Conservation (phyloP, 2,329 filamentous ascomycete genomes). For the Fusarium irregulare region DNA sequence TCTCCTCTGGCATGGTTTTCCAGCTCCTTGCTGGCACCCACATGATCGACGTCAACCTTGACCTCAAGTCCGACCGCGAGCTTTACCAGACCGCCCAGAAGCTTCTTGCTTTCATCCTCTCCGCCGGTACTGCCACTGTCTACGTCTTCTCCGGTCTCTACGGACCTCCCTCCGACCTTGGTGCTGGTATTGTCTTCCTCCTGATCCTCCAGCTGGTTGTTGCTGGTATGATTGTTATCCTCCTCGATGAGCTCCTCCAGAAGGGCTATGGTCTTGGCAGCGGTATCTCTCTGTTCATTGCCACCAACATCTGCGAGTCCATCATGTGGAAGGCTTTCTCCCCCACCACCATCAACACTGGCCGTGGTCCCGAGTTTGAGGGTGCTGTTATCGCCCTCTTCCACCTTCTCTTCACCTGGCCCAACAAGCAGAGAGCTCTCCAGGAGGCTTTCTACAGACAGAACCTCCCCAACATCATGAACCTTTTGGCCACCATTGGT, state of each 20-base stretch:
- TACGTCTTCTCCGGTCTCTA: conserved; percentile 99
- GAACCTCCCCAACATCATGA: conserved; percentile 99
- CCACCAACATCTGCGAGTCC: conserved; percentile 99
- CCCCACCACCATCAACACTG: conserved; percentile 98
- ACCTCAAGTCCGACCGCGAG: conserved; percentile 99
- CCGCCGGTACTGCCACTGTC: conserved; percentile 96
- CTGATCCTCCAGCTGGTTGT: conserved; percentile 98
- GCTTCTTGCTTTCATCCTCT: conserved; percentile 96
- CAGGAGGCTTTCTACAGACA: conserved; percentile 99
- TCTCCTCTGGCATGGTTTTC: conserved; percentile 99
- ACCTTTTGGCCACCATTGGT: conserved; percentile 89
- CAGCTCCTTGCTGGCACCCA: conserved; percentile 99
- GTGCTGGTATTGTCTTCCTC: conserved; percentile 97
- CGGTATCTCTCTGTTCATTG: conserved; percentile 99
- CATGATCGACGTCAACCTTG: conserved; percentile 99
- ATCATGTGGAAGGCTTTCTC: conserved; percentile 99
- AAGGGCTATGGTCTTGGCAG: conserved; percentile 99
- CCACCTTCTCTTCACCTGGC: conserved; percentile 98
- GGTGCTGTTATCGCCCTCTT: conserved; percentile 97
- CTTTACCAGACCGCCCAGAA: conserved; percentile 99
- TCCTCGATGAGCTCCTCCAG: conserved; percentile 98
- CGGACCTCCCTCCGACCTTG: conserved; percentile 94
- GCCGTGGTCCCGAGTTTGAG: conserved; percentile 98
- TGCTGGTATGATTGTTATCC: conserved; percentile 97
- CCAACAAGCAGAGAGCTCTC: conserved; percentile 98